A percentile compares a stretch with the other conserved stretches of the same genome.
Conservation (phyloP, 176 grass and related monocot genomes). For the Eleusine coracana region DNA sequence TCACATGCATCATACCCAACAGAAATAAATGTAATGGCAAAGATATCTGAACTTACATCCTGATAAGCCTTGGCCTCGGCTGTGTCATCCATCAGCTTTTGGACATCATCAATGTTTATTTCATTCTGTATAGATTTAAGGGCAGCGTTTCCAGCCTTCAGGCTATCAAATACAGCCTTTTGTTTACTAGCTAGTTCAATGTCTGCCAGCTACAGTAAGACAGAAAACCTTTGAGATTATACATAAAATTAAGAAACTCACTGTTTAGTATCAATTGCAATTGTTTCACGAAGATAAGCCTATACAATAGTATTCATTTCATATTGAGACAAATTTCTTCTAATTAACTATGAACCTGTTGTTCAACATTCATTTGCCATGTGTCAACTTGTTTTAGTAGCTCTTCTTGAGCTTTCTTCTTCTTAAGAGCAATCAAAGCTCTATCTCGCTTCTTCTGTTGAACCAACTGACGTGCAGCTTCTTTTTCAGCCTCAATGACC, state of each 20-base stretch:
- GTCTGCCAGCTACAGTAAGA: conserved; percentile 75
- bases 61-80: conserved; percentile 97
- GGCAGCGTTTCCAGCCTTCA: conserved; percentile 85
- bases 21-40: conserved; percentile 22
- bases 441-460: conserved; percentile 85
- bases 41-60: conserved; percentile 67
- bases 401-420: conserved; percentile 97
- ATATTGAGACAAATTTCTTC: conserved; percentile 20
- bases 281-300: conserved; percentile 14
- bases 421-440: conserved; percentile 95
- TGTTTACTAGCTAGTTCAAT: conserved; percentile 96
- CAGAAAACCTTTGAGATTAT: conserved; percentile 17
- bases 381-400: conserved; percentile 88
- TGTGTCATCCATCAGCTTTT: conserved; percentile 98
- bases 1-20: background rate
- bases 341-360: conserved; percentile 64
- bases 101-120: conserved; percentile 96
- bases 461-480: conserved; percentile 85
- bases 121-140: conserved; percentile 99
- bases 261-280: background rate
- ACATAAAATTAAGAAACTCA: conserved; percentile 14
- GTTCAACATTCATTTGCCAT: conserved; percentile 96
- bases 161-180: conserved; percentile 93
- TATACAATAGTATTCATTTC: background rate
- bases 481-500: conserved; percentile 95